Evolutionary conservation across 148 eudicot genomes (phyloP).

Genomic region (Fagopyrum tataricum): DNA sequence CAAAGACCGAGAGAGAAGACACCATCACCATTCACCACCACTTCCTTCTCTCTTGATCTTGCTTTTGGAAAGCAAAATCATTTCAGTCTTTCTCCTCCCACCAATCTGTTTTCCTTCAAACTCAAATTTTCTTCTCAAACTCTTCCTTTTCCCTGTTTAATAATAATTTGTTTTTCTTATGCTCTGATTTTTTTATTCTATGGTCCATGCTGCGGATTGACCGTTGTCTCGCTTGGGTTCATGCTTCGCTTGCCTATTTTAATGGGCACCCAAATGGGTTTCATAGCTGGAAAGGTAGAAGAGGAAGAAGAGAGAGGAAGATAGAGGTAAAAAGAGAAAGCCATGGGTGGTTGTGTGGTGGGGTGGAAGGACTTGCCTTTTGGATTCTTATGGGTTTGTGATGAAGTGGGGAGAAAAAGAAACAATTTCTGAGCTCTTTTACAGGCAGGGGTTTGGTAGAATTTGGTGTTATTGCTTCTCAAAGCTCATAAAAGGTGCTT

Average conservation of each 20-base stretch:
- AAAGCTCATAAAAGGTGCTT: constrained; percentile 6
- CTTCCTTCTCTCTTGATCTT: background rate
- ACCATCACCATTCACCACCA: constrained; percentile 9
- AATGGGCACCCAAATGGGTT: background rate
- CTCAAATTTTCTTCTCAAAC: constrained; percentile 5
- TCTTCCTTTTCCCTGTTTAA: background rate
- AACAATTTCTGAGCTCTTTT: background rate
- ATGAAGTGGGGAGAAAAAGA: constrained; percentile 10
- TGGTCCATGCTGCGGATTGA: constrained; percentile 11
- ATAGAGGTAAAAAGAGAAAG: background rate
- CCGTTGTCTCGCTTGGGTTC: constrained; percentile 4
- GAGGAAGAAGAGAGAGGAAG: background rate
- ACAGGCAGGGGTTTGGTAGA: constrained; percentile 10
- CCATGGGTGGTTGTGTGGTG: constrained; percentile 2
- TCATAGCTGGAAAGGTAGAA: constrained; percentile 8
- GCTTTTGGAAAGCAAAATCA: constrained; percentile 1
- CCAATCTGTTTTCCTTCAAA: constrained; percentile 7
- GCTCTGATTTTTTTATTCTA: background rate
- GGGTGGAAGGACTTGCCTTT: constrained; percentile 9
- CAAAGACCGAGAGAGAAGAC: background rate
- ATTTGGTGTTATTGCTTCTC: constrained; percentile 14
- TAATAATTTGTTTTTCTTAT: background rate
- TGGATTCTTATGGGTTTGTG: constrained; percentile 10
- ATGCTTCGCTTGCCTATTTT: constrained; percentile 10
- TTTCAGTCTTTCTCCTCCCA: background rate